phyloP scores from a whole-genome alignment of 2,329 filamentous ascomycete genomes.

The Dactylellina sp. region DNA sequence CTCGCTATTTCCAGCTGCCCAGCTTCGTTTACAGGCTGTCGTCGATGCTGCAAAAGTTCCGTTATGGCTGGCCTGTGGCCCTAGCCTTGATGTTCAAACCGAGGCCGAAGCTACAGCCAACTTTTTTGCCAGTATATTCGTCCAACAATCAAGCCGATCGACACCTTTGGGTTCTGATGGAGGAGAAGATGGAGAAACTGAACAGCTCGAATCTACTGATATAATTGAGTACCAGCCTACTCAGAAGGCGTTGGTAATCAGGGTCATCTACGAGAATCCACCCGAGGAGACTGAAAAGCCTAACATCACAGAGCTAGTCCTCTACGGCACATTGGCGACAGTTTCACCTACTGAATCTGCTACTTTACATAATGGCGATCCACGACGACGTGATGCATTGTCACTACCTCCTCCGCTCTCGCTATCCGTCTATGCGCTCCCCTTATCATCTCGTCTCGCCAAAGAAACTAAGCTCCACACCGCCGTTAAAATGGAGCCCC shows the following conservation, averaged over 20 bases:
- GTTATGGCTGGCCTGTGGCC: slow-evolving; percentile 42
- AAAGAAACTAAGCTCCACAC: slow-evolving; percentile 50
- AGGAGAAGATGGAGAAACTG: slow-evolving; percentile 7
- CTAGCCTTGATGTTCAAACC: slow-evolving; percentile 45
- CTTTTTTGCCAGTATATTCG: slow-evolving; percentile 43
- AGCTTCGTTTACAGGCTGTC: slow-evolving; percentile 33
- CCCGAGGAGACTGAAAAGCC: slow-evolving; percentile 51
- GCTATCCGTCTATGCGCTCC: slow-evolving; percentile 51
- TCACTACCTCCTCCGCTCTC: slow-evolving; percentile 5
- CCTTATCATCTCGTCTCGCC: slow-evolving; percentile 40
- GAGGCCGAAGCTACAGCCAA: slow-evolving; percentile 35
- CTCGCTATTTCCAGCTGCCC: slow-evolving; percentile 21
- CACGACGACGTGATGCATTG: not conserved
- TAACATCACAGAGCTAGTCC: slow-evolving; percentile 45
- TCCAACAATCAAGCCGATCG: slow-evolving; percentile 12
- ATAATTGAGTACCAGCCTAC: slow-evolving; percentile 11
- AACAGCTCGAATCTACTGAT: not conserved
- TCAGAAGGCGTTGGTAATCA: slow-evolving; percentile 30
- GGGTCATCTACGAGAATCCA: slow-evolving; percentile 27
- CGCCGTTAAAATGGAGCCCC: slow-evolving; percentile 28
- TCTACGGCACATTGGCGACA: slow-evolving; percentile 33
- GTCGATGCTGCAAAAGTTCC: slow-evolving; percentile 47
- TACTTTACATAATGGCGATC: slow-evolving; percentile 10
- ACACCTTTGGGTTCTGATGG: not conserved
- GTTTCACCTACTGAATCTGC: slow-evolving; percentile 1